Percentiles rank a stretch among this genome's conserved stretches.
Conservation (phyloP, 805 yeast species). For the Ogataea salicorniae region DNA sequence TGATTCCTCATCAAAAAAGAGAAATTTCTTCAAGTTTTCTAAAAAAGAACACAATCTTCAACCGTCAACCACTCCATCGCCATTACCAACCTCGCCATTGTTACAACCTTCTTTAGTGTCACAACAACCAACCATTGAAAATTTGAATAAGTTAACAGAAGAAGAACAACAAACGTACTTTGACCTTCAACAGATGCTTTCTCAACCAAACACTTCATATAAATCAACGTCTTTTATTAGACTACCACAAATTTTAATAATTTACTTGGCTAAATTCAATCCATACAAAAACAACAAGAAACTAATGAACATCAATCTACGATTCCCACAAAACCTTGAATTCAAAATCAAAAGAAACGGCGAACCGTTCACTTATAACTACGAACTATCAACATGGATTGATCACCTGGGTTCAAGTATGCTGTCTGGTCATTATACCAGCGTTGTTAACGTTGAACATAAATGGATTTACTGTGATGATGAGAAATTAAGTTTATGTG, state of each 20-base stretch:
- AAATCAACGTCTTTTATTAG: constrained; percentile 30
- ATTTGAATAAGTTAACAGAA: constrained; percentile 12
- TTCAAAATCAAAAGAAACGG: constrained; percentile 39
- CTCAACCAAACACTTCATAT: constrained; percentile 25
- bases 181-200: constrained; percentile 13
- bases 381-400: constrained; percentile 56
- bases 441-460: constrained; percentile 45
- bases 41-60: constrained; percentile 7
- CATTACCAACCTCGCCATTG: not conserved
- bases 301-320: constrained; percentile 19
- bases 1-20: constrained; percentile 25
- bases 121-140: not conserved
- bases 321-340: constrained; percentile 21
- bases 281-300: constrained; percentile 27
- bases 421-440: constrained; percentile 73
- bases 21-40: constrained; percentile 26
- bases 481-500: constrained; percentile 46
- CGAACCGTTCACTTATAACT: constrained; percentile 29
- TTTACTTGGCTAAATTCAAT: constrained; percentile 31
- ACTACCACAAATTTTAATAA: constrained; percentile 29
- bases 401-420: constrained; percentile 63
- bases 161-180: constrained; percentile 19
- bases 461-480: constrained; percentile 77
- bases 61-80: constrained; percentile 6
- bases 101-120: constrained; percentile 1